Percentiles rank a stretch among this genome's conserved stretches.
phyloP scores from a whole-genome alignment of 2,329 filamentous ascomycete species.

The Cercospora brassicicola region DNA sequence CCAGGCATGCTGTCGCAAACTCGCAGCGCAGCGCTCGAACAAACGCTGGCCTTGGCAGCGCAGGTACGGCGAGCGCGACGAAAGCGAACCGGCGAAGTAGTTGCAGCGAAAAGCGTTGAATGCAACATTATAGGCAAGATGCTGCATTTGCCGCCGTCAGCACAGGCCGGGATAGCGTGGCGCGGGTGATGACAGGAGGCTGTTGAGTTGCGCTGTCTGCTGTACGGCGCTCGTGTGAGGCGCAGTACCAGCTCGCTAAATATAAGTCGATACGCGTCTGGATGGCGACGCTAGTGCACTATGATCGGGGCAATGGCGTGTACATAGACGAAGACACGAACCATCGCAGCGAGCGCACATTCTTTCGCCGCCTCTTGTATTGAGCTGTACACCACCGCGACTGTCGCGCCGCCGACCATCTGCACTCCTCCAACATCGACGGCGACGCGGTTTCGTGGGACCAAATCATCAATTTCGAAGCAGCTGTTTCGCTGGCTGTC shows the following conservation, averaged over 20 bases:
- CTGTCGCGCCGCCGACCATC: not conserved
- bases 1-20: not conserved
- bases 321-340: not conserved
- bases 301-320: not conserved
- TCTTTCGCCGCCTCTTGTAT: not conserved
- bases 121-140: not conserved
- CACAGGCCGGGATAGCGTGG: not conserved
- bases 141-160: not conserved
- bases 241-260: constrained; percentile 4
- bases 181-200: not conserved
- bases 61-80: not conserved
- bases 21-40: not conserved
- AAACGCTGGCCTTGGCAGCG: not conserved
- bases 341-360: not conserved
- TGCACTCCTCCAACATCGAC: not conserved
- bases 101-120: not conserved
- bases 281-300: not conserved
- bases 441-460: not conserved
- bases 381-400: not conserved
- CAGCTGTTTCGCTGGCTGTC: constrained; percentile 5
- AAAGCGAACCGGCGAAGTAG: not conserved
- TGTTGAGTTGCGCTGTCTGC: not conserved
- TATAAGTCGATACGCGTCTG: constrained; percentile 3
- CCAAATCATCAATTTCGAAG: constrained; percentile 4
- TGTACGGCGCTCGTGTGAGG: not conserved